A percentile compares a stretch with the other conserved stretches of the same genome.
Evolutionary conservation across 345 rosid genomes (phyloP).

Genomic region (Orychophragmus violaceus): DNA sequence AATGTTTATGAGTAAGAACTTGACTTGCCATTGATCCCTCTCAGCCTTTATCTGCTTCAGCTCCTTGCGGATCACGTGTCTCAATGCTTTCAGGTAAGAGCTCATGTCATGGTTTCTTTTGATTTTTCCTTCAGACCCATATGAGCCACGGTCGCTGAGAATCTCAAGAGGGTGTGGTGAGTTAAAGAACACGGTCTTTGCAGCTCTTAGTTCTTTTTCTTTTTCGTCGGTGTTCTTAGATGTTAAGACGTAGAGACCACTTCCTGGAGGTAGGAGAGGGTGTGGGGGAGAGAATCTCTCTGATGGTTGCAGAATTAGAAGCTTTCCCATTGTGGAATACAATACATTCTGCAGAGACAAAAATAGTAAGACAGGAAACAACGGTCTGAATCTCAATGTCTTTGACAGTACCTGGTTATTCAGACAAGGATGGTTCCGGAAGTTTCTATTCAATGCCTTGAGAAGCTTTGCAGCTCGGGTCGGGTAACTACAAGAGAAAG

Average conservation of each 20-base stretch:
- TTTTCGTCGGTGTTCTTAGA: constrained; percentile 36
- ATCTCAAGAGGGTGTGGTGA: constrained; percentile 99
- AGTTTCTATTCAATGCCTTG: constrained; percentile 80
- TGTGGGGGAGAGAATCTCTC: constrained; percentile 82
- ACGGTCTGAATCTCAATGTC: not conserved
- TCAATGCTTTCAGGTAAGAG: constrained; percentile 66
- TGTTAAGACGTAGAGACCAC: constrained; percentile 67
- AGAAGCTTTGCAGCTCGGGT: constrained; percentile 66
- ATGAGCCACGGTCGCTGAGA: constrained; percentile 73
- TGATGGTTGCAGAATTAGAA: constrained; percentile 88
- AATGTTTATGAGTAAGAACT: constrained; percentile 43
- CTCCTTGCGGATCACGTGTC: constrained; percentile 62
- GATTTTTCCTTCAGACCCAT: constrained; percentile 82
- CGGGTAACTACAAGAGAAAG: constrained; percentile 93
- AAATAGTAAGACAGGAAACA: constrained; percentile 9
- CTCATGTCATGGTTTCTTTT: constrained; percentile 89
- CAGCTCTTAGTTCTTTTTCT: constrained; percentile 63
- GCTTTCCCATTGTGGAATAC: constrained; percentile 91
- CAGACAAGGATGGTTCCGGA: constrained; percentile 85
- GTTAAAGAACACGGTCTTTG: constrained; percentile 65
- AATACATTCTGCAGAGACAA: constrained; percentile 50
- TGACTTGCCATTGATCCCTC: constrained; percentile 36
- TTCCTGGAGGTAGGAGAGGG: constrained; percentile 83
- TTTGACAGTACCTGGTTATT: constrained; percentile 53
- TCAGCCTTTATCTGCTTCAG: constrained; percentile 54